Base-by-base conservation (phyloP, 768 basidiomycete genomes). In the Collybia sp. region DNA sequence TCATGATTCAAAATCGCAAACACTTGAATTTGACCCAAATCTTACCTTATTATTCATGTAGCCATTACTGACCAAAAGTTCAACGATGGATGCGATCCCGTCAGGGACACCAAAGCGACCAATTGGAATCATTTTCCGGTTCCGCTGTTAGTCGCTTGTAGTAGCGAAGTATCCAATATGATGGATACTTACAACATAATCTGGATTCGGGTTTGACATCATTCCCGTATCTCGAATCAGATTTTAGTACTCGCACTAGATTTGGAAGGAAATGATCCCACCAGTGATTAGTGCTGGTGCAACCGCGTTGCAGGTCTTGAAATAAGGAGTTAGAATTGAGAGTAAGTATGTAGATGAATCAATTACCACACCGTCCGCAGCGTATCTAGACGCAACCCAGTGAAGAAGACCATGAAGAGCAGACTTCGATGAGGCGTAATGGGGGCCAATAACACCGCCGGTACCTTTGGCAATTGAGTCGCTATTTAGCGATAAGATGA, bases 21-120 rank as follows among this genome's bases (percentile, higher is more conserved):
- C n/a, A n/a, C 15, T 18, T 10, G 17, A n/a, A 37, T 37, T 6
- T 37, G 35, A 37, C 35, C 10, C 35, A 8, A 18, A 18, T 10
- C 62, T 12, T 43, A 73, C 77, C 69, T 80, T 80, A 61, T 80
- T 77, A 15, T 77, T 78, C 71, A 80, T 75, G 42, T 79, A 80
- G 12, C 61, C 66, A 53, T 80, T 80, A 2, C 63, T 67, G 4
- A 70, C 72, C 3, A 79, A 62, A 57, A 75, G 59, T 50, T 75
- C 70, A 9, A 79, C 74, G n/a, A 77, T 61, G 17, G 70, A 70
- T 2, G 77, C 71, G 25, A 80, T 70, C 50, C 79, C 77, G 30
- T 71, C 64, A 0, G 78, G 73, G 30, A 65, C 59, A 2, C 77
- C 78, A 25, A 80, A 65, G 15, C 78, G 65, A 1, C 76, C 76